Base-by-base conservation (phyloP, 208 protist species). In the Wallacemonas sp. region DNA sequence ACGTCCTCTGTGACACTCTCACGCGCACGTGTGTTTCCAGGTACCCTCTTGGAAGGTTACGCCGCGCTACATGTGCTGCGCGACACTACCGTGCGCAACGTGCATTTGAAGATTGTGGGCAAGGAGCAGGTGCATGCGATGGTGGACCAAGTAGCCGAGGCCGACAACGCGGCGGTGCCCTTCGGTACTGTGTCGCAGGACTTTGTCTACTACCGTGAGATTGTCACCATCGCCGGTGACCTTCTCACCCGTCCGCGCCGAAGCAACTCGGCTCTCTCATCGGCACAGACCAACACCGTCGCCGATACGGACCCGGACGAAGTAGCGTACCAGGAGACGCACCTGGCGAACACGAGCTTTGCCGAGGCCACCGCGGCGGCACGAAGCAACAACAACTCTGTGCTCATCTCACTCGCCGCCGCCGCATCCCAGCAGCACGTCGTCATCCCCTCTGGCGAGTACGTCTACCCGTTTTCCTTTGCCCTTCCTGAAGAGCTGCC, bases 151-250 rank as follows among this genome's bases (percentile, higher is more conserved):
- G 71, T 76, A 12, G 48, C 13, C 17, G 45, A 76, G 60, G 64
- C 64, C 29, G 71, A 70, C 44, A 61, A 27, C 2, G 19, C 27
- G 1, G 30, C 55, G 33, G 36, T 71, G 8, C 64, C 68, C 38
- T 76, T 68, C 24, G 71, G 71, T 39, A 68, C 69, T 26, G 62
- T 52, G 33, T 54, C 71, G 30, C 71, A 76, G 60, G 71, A 76
- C 58, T 76, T 63, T 41, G 71, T 71, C 3, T 76, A 76, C 53
- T 76, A 71, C 45, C 71, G 71, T 13, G 71, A 76, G 50, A 42
- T 76, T 13, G 38, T 68, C n/a, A 71, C 71, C 6, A 36, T 76
- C 3, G 64, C 55, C 0, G 71, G 71, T 0, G 53, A 67, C 6
- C 64, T 71, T 17, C 53, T 76, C 26, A 69, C 71, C 1, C 29